Conservation (phyloP, 139 green algal species). For the Tetradesmus obliquus region DNA sequence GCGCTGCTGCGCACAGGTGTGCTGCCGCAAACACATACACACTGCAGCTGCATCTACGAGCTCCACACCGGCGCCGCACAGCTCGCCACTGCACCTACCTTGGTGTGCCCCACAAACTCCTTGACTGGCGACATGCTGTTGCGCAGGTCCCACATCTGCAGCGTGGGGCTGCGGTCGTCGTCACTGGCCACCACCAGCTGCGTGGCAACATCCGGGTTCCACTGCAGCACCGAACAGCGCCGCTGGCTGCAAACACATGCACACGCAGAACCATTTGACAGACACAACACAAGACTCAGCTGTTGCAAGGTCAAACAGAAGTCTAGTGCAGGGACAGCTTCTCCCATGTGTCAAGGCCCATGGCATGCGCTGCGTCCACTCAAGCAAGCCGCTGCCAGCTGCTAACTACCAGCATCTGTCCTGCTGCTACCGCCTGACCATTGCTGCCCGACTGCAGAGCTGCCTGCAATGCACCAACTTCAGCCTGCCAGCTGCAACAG, state of each 20-base stretch:
- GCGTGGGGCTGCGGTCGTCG: slow-evolving; percentile 89
- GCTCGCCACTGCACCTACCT: slow-evolving; percentile 55
- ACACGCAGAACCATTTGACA: background rate
- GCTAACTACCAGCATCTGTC: too few species aligned
- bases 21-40: background rate
- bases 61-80: too few species aligned
- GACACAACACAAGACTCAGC: background rate
- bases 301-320: background rate
- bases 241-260: slow-evolving; percentile 55
- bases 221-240: slow-evolving; percentile 84
- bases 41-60: background rate
- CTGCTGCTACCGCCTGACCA: too few species aligned
- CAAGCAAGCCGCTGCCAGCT: background rate
- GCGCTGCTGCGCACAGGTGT: background rate
- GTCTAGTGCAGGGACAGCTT: background rate
- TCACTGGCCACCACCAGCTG: slow-evolving; percentile 97
- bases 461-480: background rate
- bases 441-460: background rate
- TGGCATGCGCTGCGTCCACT: background rate
- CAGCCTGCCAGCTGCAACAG: background rate
- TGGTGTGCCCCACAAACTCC: slow-evolving; percentile 92
- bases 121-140: slow-evolving; percentile 89
- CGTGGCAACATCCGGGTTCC: slow-evolving; percentile 94
- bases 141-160: slow-evolving; percentile 97
- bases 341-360: background rate